These are phyloP conservation scores for Lupinus albus DNA, from an alignment of 306 rosid genomes.

Conservation along the genomic window DNA sequence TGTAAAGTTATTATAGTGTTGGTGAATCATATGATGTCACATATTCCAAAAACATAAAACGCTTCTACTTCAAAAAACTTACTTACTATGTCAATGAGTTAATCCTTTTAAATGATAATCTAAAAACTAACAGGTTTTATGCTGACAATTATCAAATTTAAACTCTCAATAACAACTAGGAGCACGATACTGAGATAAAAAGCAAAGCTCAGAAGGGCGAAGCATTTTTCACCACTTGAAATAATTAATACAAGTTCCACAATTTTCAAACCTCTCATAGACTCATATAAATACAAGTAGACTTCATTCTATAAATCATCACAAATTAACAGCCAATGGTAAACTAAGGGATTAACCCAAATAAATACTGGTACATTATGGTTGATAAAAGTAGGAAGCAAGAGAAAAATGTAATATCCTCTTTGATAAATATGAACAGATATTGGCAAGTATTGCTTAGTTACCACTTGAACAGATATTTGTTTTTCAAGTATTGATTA, in stretches of 20 bases:
- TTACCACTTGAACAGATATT: no score
- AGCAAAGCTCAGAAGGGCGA: background rate
- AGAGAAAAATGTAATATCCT: background rate
- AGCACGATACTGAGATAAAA: conserved; percentile 9
- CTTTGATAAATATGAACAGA: conserved; percentile 1
- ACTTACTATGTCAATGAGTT: background rate
- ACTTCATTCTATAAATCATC: background rate
- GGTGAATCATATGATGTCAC: conserved; percentile 18
- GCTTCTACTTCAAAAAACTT: conserved; percentile 26
- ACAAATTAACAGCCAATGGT: background rate
- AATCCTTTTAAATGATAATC: background rate
- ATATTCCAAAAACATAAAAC: background rate
- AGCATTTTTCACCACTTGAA: background rate
- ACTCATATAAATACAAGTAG: background rate
- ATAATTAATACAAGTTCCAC: conserved; percentile 1
- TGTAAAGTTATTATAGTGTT: background rate
- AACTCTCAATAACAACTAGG: conserved; percentile 10
- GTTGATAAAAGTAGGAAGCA: background rate
- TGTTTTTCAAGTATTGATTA: background rate
- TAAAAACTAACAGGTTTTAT: conserved; percentile 1
- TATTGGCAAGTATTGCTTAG: background rate
- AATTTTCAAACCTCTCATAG: background rate
- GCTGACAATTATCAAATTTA: background rate
- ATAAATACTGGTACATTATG: background rate
- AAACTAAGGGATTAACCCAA: background rate